phyloP scores from a whole-genome alignment of 768 basidiomycete genomes.

The Kwoniella shandongensis region DNA sequence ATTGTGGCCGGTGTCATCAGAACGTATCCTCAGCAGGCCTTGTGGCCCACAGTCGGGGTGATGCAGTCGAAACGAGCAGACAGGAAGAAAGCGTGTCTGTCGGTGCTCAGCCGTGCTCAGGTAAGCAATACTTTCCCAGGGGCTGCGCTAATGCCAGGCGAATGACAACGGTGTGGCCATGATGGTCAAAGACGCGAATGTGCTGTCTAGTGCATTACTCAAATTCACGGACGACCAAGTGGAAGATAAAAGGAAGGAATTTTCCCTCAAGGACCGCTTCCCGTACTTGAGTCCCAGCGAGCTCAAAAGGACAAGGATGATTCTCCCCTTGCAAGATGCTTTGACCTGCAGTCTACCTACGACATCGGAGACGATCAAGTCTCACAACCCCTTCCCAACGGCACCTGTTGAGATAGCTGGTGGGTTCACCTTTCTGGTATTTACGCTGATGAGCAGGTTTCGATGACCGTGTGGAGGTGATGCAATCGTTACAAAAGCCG shows the following conservation, averaged over 20 bases:
- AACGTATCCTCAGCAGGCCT: constrained; percentile 81
- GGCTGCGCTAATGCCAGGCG: neutral
- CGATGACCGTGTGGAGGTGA: constrained; percentile 77
- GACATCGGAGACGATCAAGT: constrained; percentile 59
- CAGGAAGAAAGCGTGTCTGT: constrained; percentile 63
- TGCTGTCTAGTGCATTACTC: constrained; percentile 35
- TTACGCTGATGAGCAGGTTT: constrained; percentile 60
- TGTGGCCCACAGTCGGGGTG: constrained; percentile 90
- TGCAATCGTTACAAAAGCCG: constrained; percentile 87
- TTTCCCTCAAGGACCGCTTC: constrained; percentile 55
- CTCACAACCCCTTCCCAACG: constrained; percentile 76
- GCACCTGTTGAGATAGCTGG: constrained; percentile 74
- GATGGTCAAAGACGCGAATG: constrained; percentile 35
- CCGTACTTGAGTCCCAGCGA: constrained; percentile 57
- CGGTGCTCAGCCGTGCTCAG: constrained; percentile 43
- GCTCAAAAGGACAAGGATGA: constrained; percentile 66
- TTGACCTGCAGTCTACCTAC: constrained; percentile 84
- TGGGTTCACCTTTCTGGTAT: constrained; percentile 51
- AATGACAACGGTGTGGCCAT: constrained; percentile 41
- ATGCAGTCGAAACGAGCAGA: constrained; percentile 73
- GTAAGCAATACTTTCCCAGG: constrained; percentile 26
- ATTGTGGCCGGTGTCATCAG: constrained; percentile 74
- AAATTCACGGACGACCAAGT: constrained; percentile 40
- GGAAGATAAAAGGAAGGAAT: constrained; percentile 37
- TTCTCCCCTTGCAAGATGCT: constrained; percentile 90